Percentiles rank a stretch among this genome's conserved stretches.
These are phyloP conservation scores for thale cress (Arabidopsis thaliana) DNA, from an alignment of 345 rosid species.

Conservation along the genomic window TAIR10.1 NC_003076.8:5507501-5508000, in stretches of 20 bases:
- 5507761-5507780: conserved; percentile 68
- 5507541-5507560: conserved; percentile 24
- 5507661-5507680: conserved; percentile 63
- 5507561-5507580: conserved; percentile 69
- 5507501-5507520: conserved; percentile 25
- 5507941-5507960: background rate
- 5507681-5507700: conserved; percentile 53
- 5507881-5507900: conserved; percentile 17
- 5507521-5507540: conserved; percentile 23
- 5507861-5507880: conserved; percentile 43
- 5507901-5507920: conserved; percentile 7
- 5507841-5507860: conserved; percentile 81
- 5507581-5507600: conserved; percentile 95
- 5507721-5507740: conserved; percentile 98
- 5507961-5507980: conserved; percentile 92
- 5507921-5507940: background rate
- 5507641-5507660: conserved; percentile 93
- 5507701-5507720: conserved; percentile 64
- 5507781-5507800: conserved; percentile 79
- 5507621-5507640: conserved; percentile 90
- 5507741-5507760: conserved; percentile 75
- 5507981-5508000: conserved; percentile 81
- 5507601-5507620: conserved; percentile 83
- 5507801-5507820: conserved; percentile 56
- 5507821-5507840: conserved; percentile 85